Base-by-base conservation (phyloP, 345 rosid species). In the Populus tremula region DNA sequence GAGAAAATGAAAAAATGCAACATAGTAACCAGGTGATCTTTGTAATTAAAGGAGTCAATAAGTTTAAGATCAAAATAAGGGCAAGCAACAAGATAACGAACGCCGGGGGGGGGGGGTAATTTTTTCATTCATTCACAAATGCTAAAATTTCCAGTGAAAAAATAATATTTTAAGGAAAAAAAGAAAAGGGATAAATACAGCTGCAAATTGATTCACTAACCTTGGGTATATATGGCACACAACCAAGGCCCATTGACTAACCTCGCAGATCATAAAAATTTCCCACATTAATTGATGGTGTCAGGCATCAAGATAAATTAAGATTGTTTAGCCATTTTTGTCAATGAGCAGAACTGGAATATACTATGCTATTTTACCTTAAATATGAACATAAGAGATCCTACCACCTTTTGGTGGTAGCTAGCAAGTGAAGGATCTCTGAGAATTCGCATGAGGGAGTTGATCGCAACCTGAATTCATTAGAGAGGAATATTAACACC, bases 191-290 rank as follows among this genome's bases (percentile, higher is more conserved):
- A 33, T 33, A 33, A 33, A 33, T 33, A 33, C 74, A 75, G 76
- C 38, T 54, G 59, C 78, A 72, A 82, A 64, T 31, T 66, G 47
- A 29, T 29, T 69, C 54, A 92, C 90, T 80, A 81, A 92, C 98
- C 97, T 96, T 94, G 6, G 97, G 99, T 81, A 96, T 83, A 85
- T 93, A 96, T 35, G 99, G 97, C 75, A 96, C 99, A 80, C 98
- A 93, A 45, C 89, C 98, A 82, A 96, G 97, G 83, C 91, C 94
- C 99, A 92, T 93, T 29, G 98, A 93, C 99, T 96, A 85, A 86
- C 90, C 94, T 90, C 90, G 81, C 88, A 87, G 21, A 76, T 27
- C 74, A 82, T 59, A 77, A 76, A 83, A 70, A 20, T 33, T 13
- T 47, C 77, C 13, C 71, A 70, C 14, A 62, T 75, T 35, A 82